Evolutionary conservation across 164 flowering plant genomes (phyloP).

Genomic region (Nymphaea thermarum): DNA sequence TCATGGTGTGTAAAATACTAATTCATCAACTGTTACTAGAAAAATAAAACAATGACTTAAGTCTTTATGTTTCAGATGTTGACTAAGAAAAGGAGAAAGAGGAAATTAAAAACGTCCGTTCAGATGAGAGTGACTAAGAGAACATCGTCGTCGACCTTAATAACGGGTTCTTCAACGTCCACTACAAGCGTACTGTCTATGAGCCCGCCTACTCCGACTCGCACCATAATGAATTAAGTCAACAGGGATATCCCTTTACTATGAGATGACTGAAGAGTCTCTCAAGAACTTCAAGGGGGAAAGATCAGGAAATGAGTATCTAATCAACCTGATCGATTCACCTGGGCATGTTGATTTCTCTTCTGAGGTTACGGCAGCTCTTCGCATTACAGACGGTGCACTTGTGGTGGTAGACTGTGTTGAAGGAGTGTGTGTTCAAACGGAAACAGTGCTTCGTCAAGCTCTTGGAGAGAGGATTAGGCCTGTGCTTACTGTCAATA

Average conservation of each 20-base stretch:
- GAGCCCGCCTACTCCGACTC: too few species aligned
- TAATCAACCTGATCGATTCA: conserved; percentile 22
- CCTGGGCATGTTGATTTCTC: conserved; percentile 28
- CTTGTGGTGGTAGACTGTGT: conserved; percentile 21
- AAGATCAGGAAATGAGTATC: conserved; percentile 15
- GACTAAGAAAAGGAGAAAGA: too few species aligned
- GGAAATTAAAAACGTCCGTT: too few species aligned
- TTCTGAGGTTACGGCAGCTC: conserved; percentile 17
- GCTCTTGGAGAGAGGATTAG: conserved; percentile 22
- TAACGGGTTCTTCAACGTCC: too few species aligned
- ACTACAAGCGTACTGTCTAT: too few species aligned
- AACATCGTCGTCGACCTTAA: too few species aligned
- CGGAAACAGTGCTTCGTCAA: conserved; percentile 20
- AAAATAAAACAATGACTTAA: too few species aligned
- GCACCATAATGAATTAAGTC: conserved; percentile 7
- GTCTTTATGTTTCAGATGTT: too few species aligned
- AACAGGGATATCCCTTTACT: conserved; percentile 18
- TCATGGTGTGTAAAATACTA: conserved; percentile 9
- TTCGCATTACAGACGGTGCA: conserved; percentile 23
- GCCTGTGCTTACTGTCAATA: conserved; percentile 20
- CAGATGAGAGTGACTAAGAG: too few species aligned
- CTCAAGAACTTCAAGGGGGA: conserved; percentile 17
- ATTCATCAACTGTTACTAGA: too few species aligned
- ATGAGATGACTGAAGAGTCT: conserved; percentile 13
- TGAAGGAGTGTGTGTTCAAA: conserved; percentile 22